A percentile compares a stretch with the other conserved stretches of the same genome.
Conservation (phyloP, 2,329 filamentous ascomycete genomes). For the Beauveria bassiana region DNA sequence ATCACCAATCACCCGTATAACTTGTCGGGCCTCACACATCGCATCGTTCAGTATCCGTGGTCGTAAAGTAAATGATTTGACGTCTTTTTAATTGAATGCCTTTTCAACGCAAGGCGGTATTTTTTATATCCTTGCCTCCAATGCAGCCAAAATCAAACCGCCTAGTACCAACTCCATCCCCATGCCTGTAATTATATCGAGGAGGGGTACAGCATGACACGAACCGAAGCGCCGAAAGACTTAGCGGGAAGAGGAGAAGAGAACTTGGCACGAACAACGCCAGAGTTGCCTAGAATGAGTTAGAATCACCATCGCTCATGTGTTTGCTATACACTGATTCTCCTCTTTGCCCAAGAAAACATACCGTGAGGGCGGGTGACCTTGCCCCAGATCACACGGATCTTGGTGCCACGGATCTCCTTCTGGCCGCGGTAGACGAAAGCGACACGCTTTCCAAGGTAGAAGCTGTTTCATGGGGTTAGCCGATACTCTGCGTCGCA, state of each 20-base stretch:
- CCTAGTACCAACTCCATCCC: conserved; percentile 54
- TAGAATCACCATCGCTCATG: background rate
- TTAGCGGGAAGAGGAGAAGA: conserved; percentile 89
- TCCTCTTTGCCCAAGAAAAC: background rate
- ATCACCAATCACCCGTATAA: background rate
- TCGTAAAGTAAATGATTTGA: conserved; percentile 26
- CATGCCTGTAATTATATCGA: conserved; percentile 70
- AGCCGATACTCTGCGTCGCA: conserved; percentile 13
- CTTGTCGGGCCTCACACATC: conserved; percentile 6
- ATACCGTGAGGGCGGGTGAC: conserved; percentile 91
- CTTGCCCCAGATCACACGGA: conserved; percentile 99
- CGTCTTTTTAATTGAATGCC: conserved; percentile 46
- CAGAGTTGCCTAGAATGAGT: conserved; percentile 71
- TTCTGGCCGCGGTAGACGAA: conserved; percentile 96
- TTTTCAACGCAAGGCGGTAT: conserved; percentile 42
- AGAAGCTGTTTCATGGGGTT: conserved; percentile 56
- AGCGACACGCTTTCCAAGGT: conserved; percentile 97
- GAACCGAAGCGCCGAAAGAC: conserved; percentile 92
- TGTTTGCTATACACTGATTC: background rate
- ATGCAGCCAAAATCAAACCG: conserved; percentile 55
- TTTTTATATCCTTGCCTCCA: conserved; percentile 49
- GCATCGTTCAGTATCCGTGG: background rate
- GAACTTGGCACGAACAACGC: conserved; percentile 97
- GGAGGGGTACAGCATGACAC: conserved; percentile 96
- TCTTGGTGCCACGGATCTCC: conserved; percentile 96